These are phyloP conservation scores for Penicillium sp. DNA, from an alignment of 2,329 filamentous ascomycete genomes.

Conservation along the genomic window DNA sequence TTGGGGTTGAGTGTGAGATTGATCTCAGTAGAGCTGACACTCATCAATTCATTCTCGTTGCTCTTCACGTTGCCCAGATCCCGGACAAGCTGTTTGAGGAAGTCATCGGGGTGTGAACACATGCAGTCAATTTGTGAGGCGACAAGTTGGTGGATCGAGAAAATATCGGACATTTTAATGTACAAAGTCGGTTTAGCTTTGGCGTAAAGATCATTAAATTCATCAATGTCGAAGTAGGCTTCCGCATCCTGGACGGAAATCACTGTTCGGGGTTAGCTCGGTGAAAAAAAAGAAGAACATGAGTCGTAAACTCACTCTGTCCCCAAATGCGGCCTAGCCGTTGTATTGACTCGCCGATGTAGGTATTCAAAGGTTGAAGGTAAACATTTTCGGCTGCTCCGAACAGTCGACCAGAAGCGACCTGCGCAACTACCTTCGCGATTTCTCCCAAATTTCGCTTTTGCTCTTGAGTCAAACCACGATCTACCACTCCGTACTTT, in stretches of 20 bases:
- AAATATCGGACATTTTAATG: slow-evolving; percentile 97
- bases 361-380: slow-evolving; percentile 89
- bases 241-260: slow-evolving; percentile 86
- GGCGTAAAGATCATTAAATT: slow-evolving; percentile 96
- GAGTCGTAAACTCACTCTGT: slow-evolving; percentile 50
- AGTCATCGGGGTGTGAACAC: slow-evolving; percentile 79
- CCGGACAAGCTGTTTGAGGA: slow-evolving; percentile 85
- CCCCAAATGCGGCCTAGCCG: slow-evolving; percentile 74
- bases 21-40: slow-evolving; percentile 83
- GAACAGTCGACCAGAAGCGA: slow-evolving; percentile 84
- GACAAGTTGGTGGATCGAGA: slow-evolving; percentile 89
- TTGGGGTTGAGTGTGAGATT: slow-evolving; percentile 88
- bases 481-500: slow-evolving; percentile 89
- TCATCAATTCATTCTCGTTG: slow-evolving; percentile 90
- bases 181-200: slow-evolving; percentile 97
- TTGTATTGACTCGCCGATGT: slow-evolving; percentile 80
- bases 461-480: slow-evolving; percentile 82
- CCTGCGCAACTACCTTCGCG: slow-evolving; percentile 85
- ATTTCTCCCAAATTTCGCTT: slow-evolving; percentile 91
- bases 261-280: slow-evolving; percentile 51
- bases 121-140: slow-evolving; percentile 75
- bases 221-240: slow-evolving; percentile 93
- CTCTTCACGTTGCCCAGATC: slow-evolving; percentile 95
- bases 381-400: slow-evolving; percentile 93
- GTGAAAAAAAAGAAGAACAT: background rate